Evolutionary conservation across 2,329 filamentous ascomycete genomes (phyloP).

Genomic region (Alternaria dauci): DNA sequence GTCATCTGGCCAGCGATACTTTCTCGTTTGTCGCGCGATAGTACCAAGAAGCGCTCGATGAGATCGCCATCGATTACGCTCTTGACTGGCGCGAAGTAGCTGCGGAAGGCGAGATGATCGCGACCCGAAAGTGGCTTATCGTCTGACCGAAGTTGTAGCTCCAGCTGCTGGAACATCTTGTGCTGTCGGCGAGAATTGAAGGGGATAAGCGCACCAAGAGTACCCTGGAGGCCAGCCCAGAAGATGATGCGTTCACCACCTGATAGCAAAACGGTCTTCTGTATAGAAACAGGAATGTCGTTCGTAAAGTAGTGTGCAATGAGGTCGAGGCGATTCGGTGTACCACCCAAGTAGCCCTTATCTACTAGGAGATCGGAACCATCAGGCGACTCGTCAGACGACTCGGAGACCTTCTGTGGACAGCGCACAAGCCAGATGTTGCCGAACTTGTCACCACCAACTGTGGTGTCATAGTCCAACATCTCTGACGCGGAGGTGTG

Average conservation of each 20-base stretch:
- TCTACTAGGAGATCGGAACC: conserved; percentile 92
- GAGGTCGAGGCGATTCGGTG: conserved; percentile 82
- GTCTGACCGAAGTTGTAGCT: conserved; percentile 79
- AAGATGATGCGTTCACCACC: conserved; percentile 91
- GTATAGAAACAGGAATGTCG: conserved; percentile 89
- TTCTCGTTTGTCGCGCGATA: conserved; percentile 88
- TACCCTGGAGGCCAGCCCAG: conserved; percentile 95
- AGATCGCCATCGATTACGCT: conserved; percentile 96
- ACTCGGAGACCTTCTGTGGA: conserved; percentile 83
- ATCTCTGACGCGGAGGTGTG: conserved; percentile 93
- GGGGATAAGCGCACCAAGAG: conserved; percentile 89
- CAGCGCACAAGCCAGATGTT: conserved; percentile 94
- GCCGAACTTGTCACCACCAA: conserved; percentile 96
- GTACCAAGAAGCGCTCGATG: conserved; percentile 86
- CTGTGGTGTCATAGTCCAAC: conserved; percentile 96
- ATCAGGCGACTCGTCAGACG: conserved; percentile 90
- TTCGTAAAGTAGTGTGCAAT: conserved; percentile 91
- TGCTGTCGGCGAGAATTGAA: conserved; percentile 92
- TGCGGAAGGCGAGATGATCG: conserved; percentile 93
- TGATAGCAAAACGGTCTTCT: conserved; percentile 87
- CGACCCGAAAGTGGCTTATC: conserved; percentile 88
- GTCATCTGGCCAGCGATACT: conserved; percentile 95
- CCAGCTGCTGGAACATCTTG: conserved; percentile 95
- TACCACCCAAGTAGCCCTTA: conserved; percentile 86
- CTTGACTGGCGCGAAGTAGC: conserved; percentile 96